phyloP scores from a whole-genome alignment of 148 eudicot genomes.

The Simmondsia chinensis region DNA sequence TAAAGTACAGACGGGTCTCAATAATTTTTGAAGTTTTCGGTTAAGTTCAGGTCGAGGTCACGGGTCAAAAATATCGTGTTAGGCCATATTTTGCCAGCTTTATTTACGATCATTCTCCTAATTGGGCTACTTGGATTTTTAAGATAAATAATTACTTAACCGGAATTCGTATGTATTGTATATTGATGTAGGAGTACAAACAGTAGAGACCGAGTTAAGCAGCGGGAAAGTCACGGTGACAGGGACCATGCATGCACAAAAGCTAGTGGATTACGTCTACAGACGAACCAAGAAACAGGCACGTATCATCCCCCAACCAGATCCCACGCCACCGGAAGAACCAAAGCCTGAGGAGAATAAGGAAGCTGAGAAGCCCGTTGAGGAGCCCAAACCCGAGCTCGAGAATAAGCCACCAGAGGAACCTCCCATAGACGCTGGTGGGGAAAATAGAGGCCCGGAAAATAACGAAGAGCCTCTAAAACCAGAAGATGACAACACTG shows the following conservation, averaged over 20 bases:
- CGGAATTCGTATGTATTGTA: too few relatives aligned
- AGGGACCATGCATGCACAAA: conserved; percentile 76
- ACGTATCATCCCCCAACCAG: conserved; percentile 65
- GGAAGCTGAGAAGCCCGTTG: conserved; percentile 26
- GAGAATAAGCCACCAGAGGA: conserved; percentile 28
- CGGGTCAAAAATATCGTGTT: too few relatives aligned
- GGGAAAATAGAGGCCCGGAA: conserved; percentile 6
- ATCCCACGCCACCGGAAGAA: conserved; percentile 46
- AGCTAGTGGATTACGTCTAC: conserved; percentile 73
- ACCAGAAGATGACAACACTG: conserved; percentile 5
- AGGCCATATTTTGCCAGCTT: too few relatives aligned
- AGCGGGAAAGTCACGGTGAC: conserved; percentile 74
- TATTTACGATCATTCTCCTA: too few relatives aligned
- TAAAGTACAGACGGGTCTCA: too few relatives aligned
- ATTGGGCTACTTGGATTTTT: too few relatives aligned
- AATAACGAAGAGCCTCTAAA: conserved; percentile 5
- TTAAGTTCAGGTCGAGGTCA: too few relatives aligned
- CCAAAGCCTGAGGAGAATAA: conserved; percentile 28
- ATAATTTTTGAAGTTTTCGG: too few relatives aligned
- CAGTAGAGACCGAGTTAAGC: conserved; percentile 62
- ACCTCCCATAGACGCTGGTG: conserved; percentile 22
- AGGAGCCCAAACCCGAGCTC: conserved; percentile 25
- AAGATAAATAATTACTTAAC: too few relatives aligned
- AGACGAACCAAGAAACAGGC: conserved; percentile 83
- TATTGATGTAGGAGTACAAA: conserved; percentile 82